phyloP scores from a whole-genome alignment of 176 grass and related monocot species.

The Carex kokanica region DNA sequence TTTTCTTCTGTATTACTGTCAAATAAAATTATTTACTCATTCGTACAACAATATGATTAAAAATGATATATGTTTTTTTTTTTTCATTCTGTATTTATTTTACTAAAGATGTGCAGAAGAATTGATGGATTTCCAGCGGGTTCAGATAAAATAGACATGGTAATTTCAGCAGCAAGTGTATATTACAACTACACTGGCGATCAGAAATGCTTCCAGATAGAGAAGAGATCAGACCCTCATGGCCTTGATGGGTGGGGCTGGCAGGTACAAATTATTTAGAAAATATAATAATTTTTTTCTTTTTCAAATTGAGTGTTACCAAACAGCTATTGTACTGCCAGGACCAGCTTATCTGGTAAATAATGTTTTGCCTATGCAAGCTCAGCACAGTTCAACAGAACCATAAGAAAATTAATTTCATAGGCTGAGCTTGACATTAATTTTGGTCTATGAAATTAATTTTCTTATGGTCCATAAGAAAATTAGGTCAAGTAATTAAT shows the following conservation, averaged over 20 bases:
- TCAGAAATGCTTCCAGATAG: conserved; percentile 60
- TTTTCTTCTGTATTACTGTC: background rate
- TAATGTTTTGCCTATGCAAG: background rate
- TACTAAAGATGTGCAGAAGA: conserved; percentile 76
- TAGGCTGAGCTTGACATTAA: no score
- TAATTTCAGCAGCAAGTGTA: conserved; percentile 59
- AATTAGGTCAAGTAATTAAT: no score
- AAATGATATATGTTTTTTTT: background rate
- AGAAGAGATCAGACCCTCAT: conserved; percentile 63
- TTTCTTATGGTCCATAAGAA: no score
- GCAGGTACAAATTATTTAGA: conserved; percentile 53
- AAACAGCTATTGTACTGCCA: background rate
- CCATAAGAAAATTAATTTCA: background rate
- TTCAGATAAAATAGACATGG: conserved; percentile 46
- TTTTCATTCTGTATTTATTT: conserved; percentile 10
- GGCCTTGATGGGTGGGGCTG: conserved; percentile 80
- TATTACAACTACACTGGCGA: conserved; percentile 86
- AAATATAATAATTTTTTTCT: background rate
- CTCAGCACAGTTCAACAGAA: background rate
- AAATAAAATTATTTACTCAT: background rate
- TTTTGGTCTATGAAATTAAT: no score
- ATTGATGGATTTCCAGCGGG: conserved; percentile 54
- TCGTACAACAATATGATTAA: background rate
- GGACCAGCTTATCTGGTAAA: background rate
- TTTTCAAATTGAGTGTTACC: background rate